phyloP scores from a whole-genome alignment of 176 grass and related monocot species.

The Aegilops longissima region DNA sequence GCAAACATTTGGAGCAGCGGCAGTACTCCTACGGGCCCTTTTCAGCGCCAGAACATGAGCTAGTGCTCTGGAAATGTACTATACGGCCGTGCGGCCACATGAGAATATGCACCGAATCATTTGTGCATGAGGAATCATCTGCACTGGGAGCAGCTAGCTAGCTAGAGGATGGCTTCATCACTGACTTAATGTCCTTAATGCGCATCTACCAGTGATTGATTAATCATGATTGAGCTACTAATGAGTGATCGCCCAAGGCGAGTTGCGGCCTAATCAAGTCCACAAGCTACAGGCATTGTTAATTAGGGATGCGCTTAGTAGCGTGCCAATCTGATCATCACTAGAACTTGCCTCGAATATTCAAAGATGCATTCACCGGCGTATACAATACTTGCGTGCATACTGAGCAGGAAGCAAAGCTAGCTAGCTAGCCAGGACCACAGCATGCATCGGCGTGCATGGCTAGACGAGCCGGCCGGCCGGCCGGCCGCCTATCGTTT shows the following conservation, averaged over 20 bases:
- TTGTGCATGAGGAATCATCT: constrained; percentile 35
- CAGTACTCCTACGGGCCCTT: not conserved
- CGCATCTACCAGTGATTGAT: not conserved
- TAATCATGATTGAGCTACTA: constrained; percentile 27
- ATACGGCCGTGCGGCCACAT: constrained; percentile 25
- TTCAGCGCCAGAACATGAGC: constrained; percentile 34
- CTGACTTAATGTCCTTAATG: constrained; percentile 18
- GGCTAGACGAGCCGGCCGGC: not conserved
- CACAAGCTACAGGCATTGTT: constrained; percentile 30
- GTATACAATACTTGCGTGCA: constrained; percentile 28
- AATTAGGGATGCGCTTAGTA: constrained; percentile 32
- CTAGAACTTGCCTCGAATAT: constrained; percentile 15
- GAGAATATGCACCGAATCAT: constrained; percentile 56
- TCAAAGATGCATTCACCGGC: constrained; percentile 3
- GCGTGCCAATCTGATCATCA: constrained; percentile 26
- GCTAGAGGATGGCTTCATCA: constrained; percentile 7
- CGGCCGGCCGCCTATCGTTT: constrained; percentile 23
- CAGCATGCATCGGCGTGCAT: constrained; percentile 22
- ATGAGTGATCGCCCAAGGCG: constrained; percentile 15
- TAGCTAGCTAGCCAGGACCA: constrained; percentile 22
- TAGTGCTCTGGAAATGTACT: constrained; percentile 45
- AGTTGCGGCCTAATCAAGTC: constrained; percentile 43
- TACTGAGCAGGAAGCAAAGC: not conserved
- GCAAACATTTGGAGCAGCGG: constrained; percentile 27
- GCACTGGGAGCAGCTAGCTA: not conserved